Percentiles rank a stretch among this genome's conserved stretches.
These are phyloP conservation scores for Syzygium oleosum DNA, from an alignment of 345 rosid genomes.

Conservation along the genomic window DNA sequence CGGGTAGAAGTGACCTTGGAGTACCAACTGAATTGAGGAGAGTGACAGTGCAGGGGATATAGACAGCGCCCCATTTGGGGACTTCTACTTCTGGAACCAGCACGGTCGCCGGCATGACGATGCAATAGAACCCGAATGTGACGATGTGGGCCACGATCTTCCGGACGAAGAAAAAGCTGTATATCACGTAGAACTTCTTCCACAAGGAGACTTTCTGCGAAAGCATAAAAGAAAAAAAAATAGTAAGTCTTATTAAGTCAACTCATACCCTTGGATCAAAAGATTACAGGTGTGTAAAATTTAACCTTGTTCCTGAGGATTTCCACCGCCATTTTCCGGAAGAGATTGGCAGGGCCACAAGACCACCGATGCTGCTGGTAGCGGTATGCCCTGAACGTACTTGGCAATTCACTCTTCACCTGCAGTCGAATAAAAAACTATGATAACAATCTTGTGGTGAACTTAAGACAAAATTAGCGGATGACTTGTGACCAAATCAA, in stretches of 20 bases:
- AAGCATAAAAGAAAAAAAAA: not conserved
- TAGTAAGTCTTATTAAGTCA: not conserved
- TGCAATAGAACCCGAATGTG: constrained; percentile 76
- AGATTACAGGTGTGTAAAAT: not conserved
- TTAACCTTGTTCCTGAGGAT: constrained; percentile 44
- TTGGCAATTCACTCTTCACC: constrained; percentile 88
- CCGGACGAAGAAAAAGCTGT: constrained; percentile 84
- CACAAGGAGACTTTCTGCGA: constrained; percentile 60
- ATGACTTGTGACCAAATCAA: not conserved
- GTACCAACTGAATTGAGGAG: constrained; percentile 78
- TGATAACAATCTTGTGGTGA: not conserved
- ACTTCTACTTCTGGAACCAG: constrained; percentile 80
- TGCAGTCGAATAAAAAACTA: not conserved
- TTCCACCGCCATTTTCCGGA: constrained; percentile 61
- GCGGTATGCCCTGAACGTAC: constrained; percentile 78
- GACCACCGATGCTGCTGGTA: constrained; percentile 92
- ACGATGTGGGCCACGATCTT: constrained; percentile 81
- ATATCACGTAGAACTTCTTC: constrained; percentile 80
- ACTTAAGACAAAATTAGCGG: not conserved
- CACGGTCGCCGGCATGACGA: constrained; percentile 73
- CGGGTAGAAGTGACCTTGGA: constrained; percentile 39
- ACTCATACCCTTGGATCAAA: not conserved
- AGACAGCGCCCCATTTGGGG: constrained; percentile 84
- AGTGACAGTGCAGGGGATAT: constrained; percentile 71
- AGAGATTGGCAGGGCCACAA: constrained; percentile 91